Conservation (phyloP, 345 rosid genomes). For the Salix exigua region DNA sequence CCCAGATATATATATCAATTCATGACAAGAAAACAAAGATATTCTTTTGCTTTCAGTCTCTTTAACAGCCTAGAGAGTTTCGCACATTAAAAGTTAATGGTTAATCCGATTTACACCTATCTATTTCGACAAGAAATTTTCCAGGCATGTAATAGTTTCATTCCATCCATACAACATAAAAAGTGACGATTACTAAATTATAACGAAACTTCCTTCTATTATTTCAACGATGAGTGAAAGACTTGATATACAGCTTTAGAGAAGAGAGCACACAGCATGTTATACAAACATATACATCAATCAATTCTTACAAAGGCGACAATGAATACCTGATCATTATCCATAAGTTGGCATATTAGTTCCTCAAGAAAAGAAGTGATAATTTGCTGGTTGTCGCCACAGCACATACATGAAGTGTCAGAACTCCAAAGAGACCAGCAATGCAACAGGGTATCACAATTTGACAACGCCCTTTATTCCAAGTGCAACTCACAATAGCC, state of each 20-base stretch:
- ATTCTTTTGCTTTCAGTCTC: not conserved
- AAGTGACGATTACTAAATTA: not conserved
- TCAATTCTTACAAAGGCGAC: not conserved
- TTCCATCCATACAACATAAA: not conserved
- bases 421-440: not conserved
- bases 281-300: not conserved
- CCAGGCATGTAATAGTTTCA: not conserved
- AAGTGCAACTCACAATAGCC: not conserved
- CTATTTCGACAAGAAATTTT: not conserved
- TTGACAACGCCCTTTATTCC: not conserved
- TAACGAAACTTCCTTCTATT: not conserved
- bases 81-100: not conserved
- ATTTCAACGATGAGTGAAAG: not conserved
- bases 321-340: conserved; percentile 7
- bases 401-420: not conserved
- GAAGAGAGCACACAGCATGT: not conserved
- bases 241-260: not conserved
- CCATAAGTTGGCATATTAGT: not conserved
- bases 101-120: not conserved
- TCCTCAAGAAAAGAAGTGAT: not conserved
- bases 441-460: not conserved
- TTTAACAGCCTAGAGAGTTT: not conserved
- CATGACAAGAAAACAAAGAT: not conserved
- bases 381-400: not conserved
- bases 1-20: not conserved